Conservation (phyloP, 1,139 yeast species). For the Debaryomycetaceae sp. region DNA sequence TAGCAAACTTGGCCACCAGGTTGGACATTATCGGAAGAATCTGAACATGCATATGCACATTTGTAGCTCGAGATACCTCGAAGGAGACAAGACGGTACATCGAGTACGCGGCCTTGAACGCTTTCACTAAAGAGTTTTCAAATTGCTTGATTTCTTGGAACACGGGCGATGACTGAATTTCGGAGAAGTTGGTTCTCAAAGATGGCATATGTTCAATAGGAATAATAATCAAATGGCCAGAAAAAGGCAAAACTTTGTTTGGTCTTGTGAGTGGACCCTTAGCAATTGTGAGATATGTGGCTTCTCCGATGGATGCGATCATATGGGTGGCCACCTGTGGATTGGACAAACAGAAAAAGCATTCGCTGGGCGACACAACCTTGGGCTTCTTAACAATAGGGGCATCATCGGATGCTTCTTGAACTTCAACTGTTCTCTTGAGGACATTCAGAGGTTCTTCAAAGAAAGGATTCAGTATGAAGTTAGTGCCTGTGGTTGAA, state of each 20-base stretch:
- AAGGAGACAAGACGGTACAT: constrained; percentile 50
- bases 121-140: constrained; percentile 41
- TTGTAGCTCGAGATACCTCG: constrained; percentile 54
- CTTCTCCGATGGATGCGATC: constrained; percentile 70
- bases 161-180: constrained; percentile 15
- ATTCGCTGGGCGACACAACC: constrained; percentile 51
- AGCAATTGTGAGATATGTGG: constrained; percentile 71
- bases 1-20: constrained; percentile 32
- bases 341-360: constrained; percentile 84
- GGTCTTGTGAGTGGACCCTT: constrained; percentile 79
- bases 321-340: constrained; percentile 77
- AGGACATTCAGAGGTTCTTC: constrained; percentile 1
- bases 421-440: constrained; percentile 10
- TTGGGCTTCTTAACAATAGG: constrained; percentile 21
- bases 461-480: constrained; percentile 37
- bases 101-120: constrained; percentile 36
- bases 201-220: constrained; percentile 75
- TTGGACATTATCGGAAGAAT: constrained; percentile 54
- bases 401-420: constrained; percentile 7
- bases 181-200: constrained; percentile 13
- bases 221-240: constrained; percentile 83
- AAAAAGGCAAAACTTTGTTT: constrained; percentile 42
- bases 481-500: constrained; percentile 6
- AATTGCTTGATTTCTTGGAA: constrained; percentile 31
- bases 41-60: constrained; percentile 67